These are phyloP conservation scores for Paraphysoderma sedebokerense DNA, from an alignment of 371 early-diverging fungal genomes.

Conservation along the genomic window DNA sequence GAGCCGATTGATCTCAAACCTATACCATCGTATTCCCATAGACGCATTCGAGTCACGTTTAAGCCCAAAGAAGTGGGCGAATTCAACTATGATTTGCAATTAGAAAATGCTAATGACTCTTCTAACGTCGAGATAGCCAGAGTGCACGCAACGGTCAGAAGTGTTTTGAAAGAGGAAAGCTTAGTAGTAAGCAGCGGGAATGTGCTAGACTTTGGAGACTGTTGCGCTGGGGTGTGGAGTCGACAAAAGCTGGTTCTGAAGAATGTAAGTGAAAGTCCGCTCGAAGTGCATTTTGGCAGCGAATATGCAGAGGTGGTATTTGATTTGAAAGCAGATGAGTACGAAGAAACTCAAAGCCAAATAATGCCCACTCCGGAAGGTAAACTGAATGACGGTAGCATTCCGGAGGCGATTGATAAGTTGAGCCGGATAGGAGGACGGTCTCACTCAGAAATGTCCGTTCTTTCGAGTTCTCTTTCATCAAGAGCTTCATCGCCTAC, in stretches of 20 bases:
- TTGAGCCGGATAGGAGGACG: too few species aligned
- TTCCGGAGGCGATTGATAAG: too few species aligned
- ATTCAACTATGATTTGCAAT: conserved; percentile 63
- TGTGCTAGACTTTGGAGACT: conserved; percentile 84
- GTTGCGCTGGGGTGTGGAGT: conserved; percentile 69
- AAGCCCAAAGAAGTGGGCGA: conserved; percentile 76
- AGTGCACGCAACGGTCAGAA: conserved; percentile 66
- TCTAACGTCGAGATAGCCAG: conserved; percentile 57
- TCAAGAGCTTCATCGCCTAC: conserved; percentile 32
- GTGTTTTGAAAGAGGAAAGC: conserved; percentile 55
- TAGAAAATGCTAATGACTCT: conserved; percentile 82
- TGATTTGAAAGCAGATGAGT: conserved; percentile 23
- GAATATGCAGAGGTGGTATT: conserved; percentile 66
- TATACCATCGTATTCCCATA: conserved; percentile 48
- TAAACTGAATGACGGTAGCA: too few species aligned
- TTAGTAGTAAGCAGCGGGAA: conserved; percentile 55
- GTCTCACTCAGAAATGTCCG: too few species aligned
- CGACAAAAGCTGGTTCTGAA: conserved; percentile 57
- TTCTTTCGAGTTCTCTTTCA: conserved; percentile 28
- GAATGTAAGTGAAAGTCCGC: conserved; percentile 57
- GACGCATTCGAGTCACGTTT: conserved; percentile 64
- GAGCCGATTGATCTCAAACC: conserved; percentile 20
- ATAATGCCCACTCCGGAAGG: too few species aligned
- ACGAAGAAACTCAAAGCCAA: too few species aligned
- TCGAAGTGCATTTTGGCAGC: conserved; percentile 62